phyloP scores from a whole-genome alignment of 2,329 filamentous ascomycete genomes.

The Sphaceloma murrayae region DNA sequence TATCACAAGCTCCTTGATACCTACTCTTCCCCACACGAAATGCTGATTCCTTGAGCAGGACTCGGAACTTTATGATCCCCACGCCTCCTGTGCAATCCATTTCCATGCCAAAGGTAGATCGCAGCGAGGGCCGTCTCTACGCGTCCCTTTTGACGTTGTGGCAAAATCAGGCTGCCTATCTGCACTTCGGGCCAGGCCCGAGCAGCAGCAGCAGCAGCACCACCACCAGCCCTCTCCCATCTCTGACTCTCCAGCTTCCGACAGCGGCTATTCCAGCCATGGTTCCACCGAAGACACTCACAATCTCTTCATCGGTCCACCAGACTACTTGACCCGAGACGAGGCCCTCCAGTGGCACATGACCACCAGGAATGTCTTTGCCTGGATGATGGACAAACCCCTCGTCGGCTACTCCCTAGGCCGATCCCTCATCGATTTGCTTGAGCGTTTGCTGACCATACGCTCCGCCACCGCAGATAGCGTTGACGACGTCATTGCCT shows the following conservation, averaged over 20 bases:
- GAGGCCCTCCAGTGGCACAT: slow-evolving; percentile 55
- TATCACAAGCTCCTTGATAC: too few species aligned
- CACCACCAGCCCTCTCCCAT: too few species aligned
- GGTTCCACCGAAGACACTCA: slow-evolving; percentile 23
- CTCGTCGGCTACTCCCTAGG: slow-evolving; percentile 61
- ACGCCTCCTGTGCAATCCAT: slow-evolving; percentile 62
- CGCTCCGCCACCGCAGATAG: slow-evolving; percentile 38
- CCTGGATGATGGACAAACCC: slow-evolving; percentile 56
- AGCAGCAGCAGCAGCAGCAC: too few species aligned
- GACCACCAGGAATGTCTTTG: slow-evolving; percentile 65
- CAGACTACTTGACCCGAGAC: slow-evolving; percentile 43
- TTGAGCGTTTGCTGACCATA: slow-evolving; percentile 49
- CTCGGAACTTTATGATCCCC: slow-evolving; percentile 57
- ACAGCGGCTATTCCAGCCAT: slow-evolving; percentile 24
- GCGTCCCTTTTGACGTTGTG: slow-evolving; percentile 50
- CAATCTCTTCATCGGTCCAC: slow-evolving; percentile 63
- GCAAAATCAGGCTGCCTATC: slow-evolving; percentile 45
- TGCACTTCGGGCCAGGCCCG: slow-evolving; percentile 13
- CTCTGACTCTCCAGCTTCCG: slow-evolving; percentile 25
- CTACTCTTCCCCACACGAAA: too few species aligned
- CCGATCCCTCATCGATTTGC: slow-evolving; percentile 52
- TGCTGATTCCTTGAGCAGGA: slow-evolving; percentile 43
- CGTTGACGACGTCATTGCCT: slow-evolving; percentile 52
- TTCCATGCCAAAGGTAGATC: slow-evolving; percentile 58
- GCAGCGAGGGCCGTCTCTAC: slow-evolving; percentile 57